These are phyloP conservation scores for Heritiera littoralis DNA, from an alignment of 345 rosid genomes.

Conservation along the genomic window DNA sequence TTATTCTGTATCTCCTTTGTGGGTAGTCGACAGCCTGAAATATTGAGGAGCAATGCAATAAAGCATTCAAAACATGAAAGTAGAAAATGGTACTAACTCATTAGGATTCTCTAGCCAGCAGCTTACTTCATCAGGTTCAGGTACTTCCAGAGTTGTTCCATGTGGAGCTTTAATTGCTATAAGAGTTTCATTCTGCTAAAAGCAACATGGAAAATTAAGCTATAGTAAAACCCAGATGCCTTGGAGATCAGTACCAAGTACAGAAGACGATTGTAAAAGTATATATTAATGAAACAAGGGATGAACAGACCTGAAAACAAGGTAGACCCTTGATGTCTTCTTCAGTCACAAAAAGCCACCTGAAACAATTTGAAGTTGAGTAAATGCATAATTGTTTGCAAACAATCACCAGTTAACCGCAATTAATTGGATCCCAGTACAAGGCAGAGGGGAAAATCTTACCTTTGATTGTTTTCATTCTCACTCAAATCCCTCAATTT, in stretches of 20 bases:
- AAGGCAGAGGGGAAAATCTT: conserved; percentile 27
- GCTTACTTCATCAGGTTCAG: conserved; percentile 92
- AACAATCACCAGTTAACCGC: conserved; percentile 3
- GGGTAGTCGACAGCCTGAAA: conserved; percentile 70
- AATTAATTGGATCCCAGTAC: not conserved
- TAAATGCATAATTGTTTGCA: conserved; percentile 16
- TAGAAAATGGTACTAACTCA: conserved; percentile 4
- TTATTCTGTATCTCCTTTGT: conserved; percentile 89
- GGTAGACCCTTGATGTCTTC: conserved; percentile 86
- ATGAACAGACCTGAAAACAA: conserved; percentile 62
- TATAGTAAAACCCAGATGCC: conserved; percentile 21
- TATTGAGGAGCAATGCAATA: conserved; percentile 30
- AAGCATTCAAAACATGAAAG: conserved; percentile 29
- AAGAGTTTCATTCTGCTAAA: conserved; percentile 81
- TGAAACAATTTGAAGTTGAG: conserved; percentile 39
- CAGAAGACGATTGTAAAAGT: conserved; percentile 6
- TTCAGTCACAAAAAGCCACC: conserved; percentile 92
- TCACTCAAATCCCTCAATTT: conserved; percentile 73
- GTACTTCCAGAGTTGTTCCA: conserved; percentile 96
- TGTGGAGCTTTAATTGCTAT: conserved; percentile 98
- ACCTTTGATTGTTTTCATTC: conserved; percentile 80
- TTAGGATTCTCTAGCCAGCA: conserved; percentile 9
- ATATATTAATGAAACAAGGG: conserved; percentile 13
- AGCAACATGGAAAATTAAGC: conserved; percentile 26
- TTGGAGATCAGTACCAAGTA: conserved; percentile 16